A percentile compares a stretch with the other conserved stretches of the same genome.
Conservation (phyloP, 805 yeast species). For the Hanseniaspora occidentalis region DNA sequence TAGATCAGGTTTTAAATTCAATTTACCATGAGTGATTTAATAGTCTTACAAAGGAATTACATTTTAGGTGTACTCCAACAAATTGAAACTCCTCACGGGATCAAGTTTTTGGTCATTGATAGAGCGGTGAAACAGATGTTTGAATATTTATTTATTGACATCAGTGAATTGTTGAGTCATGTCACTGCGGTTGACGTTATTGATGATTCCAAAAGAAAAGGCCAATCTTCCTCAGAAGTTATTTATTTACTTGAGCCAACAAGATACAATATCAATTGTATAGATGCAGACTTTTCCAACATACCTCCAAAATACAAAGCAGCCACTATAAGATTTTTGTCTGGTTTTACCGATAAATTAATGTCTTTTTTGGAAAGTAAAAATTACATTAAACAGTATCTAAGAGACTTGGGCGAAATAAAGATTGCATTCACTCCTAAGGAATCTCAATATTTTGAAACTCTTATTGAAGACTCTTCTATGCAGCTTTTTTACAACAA, state of each 20-base stretch:
- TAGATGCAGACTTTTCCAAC: constrained; percentile 58
- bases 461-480: constrained; percentile 51
- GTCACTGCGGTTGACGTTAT: constrained; percentile 56
- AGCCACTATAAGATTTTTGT: constrained; percentile 63
- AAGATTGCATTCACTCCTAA: constrained; percentile 47
- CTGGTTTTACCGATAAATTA: constrained; percentile 34
- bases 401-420: constrained; percentile 27
- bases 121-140: constrained; percentile 37
- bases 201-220: constrained; percentile 42
- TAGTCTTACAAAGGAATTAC: constrained; percentile 27
- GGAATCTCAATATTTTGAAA: constrained; percentile 52
- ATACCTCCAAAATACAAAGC: constrained; percentile 60
- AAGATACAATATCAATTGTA: constrained; percentile 57
- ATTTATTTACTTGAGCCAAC: constrained; percentile 68
- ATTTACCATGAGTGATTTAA: constrained; percentile 29
- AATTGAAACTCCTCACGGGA: constrained; percentile 32
- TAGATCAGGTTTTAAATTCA: too few relatives aligned
- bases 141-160: constrained; percentile 29
- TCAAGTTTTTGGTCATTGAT: constrained; percentile 46
- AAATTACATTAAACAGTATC: constrained; percentile 17
- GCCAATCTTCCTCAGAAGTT: constrained; percentile 60
- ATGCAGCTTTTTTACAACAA: constrained; percentile 62
- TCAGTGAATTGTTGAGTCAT: constrained; percentile 35
- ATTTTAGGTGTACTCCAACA: constrained; percentile 27
- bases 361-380: constrained; percentile 19